Evolutionary conservation across 768 basidiomycete species (phyloP).

Genomic region (Lactarius sp.): DNA sequence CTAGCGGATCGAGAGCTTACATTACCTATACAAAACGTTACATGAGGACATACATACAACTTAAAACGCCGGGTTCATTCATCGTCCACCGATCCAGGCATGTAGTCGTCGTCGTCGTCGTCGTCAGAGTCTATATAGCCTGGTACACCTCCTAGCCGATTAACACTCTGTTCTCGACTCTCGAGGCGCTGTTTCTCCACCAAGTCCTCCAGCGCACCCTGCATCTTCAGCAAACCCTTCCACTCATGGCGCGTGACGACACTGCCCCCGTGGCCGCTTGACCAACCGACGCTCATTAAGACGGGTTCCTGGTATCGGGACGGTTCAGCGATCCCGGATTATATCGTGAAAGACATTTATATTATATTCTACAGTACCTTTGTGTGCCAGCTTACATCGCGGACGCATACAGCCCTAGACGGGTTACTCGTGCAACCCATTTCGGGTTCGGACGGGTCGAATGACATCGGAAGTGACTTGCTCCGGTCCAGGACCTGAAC

Average conservation of each 20-base stretch:
- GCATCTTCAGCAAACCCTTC: constrained; percentile 82
- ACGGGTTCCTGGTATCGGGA: constrained; percentile 61
- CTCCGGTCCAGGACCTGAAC: constrained; percentile 82
- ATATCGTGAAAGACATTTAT: not conserved
- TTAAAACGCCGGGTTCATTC: not conserved
- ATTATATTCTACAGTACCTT: constrained; percentile 40
- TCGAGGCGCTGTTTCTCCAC: constrained; percentile 50
- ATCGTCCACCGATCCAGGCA: constrained; percentile 11
- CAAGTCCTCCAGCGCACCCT: constrained; percentile 66
- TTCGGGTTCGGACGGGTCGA: constrained; percentile 67
- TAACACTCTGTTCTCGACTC: constrained; percentile 26
- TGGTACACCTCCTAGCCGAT: constrained; percentile 19
- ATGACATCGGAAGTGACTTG: constrained; percentile 61
- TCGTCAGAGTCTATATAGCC: constrained; percentile 15
- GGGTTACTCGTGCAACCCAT: constrained; percentile 28
- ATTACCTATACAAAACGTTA: not conserved
- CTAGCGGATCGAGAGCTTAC: not conserved
- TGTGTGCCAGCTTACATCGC: constrained; percentile 95
- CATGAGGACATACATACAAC: not conserved
- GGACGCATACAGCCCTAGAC: constrained; percentile 53
- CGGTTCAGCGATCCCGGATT: not conserved
- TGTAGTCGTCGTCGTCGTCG: constrained; percentile 1
- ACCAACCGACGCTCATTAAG: constrained; percentile 91
- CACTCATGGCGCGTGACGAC: constrained; percentile 91
- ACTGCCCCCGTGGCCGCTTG: constrained; percentile 57